Evolutionary conservation across 2,329 filamentous ascomycete genomes (phyloP).

Genomic region (Tolypocladium capitatum): DNA sequence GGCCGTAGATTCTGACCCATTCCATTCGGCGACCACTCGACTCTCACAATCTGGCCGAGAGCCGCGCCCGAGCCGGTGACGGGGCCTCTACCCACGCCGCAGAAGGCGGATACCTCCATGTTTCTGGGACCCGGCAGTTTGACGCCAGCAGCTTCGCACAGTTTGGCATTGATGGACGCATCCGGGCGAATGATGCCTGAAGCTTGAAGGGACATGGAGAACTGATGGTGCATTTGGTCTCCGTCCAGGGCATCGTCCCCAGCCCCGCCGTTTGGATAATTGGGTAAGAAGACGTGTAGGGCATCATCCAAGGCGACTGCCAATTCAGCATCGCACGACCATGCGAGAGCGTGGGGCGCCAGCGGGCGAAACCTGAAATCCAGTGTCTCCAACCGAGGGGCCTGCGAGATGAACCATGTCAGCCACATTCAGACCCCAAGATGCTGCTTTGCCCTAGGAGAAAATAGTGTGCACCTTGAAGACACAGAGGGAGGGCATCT

Average conservation of each 20-base stretch:
- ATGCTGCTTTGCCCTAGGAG: conserved; percentile 5
- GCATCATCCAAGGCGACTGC: conserved; percentile 44
- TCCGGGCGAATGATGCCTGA: conserved; percentile 23
- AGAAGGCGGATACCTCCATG: conserved; percentile 17
- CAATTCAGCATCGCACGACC: conserved; percentile 45
- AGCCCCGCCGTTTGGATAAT: conserved; percentile 19
- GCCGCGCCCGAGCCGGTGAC: conserved; percentile 35
- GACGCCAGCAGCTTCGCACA: conserved; percentile 26
- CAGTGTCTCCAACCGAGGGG: conserved; percentile 34
- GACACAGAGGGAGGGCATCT: conserved; percentile 3
- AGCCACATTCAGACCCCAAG: background rate
- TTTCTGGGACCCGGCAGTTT: conserved; percentile 13
- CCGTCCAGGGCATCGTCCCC: conserved; percentile 15
- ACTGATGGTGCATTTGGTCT: conserved; percentile 16
- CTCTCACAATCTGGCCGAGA: conserved; percentile 38
- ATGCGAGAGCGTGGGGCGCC: conserved; percentile 29
- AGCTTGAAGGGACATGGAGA: conserved; percentile 19
- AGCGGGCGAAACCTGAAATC: conserved; percentile 29
- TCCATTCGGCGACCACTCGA: conserved; percentile 46
- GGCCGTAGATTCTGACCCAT: conserved; percentile 41
- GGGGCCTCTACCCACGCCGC: conserved; percentile 30
- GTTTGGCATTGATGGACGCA: conserved; percentile 29
- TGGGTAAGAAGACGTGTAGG: conserved; percentile 36
- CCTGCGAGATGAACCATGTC: conserved; percentile 12
- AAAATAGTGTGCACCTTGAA: background rate